A percentile compares a stretch with the other conserved stretches of the same genome.
phyloP scores from a whole-genome alignment of 768 basidiomycete species.

The Leucogyrophana mollusca region DNA sequence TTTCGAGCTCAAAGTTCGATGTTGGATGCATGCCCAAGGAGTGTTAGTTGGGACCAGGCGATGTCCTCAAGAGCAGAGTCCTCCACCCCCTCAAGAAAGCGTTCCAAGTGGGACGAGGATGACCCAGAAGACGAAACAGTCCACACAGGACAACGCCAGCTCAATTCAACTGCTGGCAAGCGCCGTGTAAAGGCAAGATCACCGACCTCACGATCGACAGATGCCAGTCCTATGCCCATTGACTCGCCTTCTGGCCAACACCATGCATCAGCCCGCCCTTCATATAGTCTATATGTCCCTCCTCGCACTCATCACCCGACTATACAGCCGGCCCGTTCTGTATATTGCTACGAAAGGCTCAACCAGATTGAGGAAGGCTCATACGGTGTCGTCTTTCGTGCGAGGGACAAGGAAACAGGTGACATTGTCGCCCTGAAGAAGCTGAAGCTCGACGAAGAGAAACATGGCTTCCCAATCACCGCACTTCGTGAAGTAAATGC shows the following conservation, averaged over 20 bases:
- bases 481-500: slow-evolving; percentile 93
- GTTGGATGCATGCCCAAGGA: too few relatives aligned
- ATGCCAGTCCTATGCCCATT: slow-evolving; percentile 13
- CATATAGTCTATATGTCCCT: slow-evolving; percentile 72
- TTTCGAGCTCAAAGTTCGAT: too few relatives aligned
- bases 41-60: too few relatives aligned
- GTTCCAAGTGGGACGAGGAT: slow-evolving; percentile 71
- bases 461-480: slow-evolving; percentile 98
- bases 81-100: slow-evolving; percentile 63
- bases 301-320: slow-evolving; percentile 74
- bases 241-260: slow-evolving; percentile 6
- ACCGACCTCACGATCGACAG: slow-evolving; percentile 15
- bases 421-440: slow-evolving; percentile 98
- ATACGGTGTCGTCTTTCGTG: slow-evolving; percentile 97
- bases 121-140: slow-evolving; percentile 43
- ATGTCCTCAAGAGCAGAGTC: slow-evolving; percentile 34
- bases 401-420: slow-evolving; percentile 89
- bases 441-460: slow-evolving; percentile 97
- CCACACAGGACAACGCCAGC: slow-evolving; percentile 26
- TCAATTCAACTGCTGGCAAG: slow-evolving; percentile 44
- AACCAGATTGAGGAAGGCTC: slow-evolving; percentile 99
- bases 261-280: slow-evolving; percentile 13
- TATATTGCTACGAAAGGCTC: slow-evolving; percentile 89
- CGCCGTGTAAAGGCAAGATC: slow-evolving; percentile 51
- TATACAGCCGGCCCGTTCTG: slow-evolving; percentile 85